Base-by-base conservation (phyloP, 2,329 filamentous ascomycete genomes). In the Tolypocladium guangdongense region DNA sequence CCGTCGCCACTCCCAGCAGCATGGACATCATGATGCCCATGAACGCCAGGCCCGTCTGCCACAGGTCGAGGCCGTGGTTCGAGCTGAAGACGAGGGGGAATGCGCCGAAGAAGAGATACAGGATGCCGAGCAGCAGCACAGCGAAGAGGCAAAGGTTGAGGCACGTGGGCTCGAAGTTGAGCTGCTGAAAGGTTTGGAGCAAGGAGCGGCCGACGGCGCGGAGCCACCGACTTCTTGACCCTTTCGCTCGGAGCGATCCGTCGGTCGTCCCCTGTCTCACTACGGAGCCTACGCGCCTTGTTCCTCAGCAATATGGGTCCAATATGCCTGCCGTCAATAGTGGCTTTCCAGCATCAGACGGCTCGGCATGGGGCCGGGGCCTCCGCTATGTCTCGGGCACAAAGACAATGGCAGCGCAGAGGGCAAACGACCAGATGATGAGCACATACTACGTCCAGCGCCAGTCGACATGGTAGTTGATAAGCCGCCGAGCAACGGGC, bases 61-160 rank as follows among this genome's bases (percentile, higher is more conserved):
- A 93, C 12, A 90, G 73, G 52, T 81, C 82, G 72, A 96, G 90
- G 22, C 80, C 83, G 66, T 95, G 86, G 48, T 87, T 83, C 46
- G 77, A 80, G 30, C 76, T 67, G 64, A 96, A 96, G 18, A 96
- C 83, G 46, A 95, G 73, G 6, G 86, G 81, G 62, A 96, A 95
- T 0, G 90, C 90, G 22, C 90, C 90, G 66, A 95, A 95, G 74
- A 95, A 95, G 39, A 96, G 81, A 65, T 96, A 96, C 2, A 96
- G 72, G 46, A 95, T 86, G 6, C 90, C 91, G 8, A 96, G 76
- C n/a, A 96, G 74, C 52, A 96, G 81, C 39, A 90, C 89, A 1
- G 88, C 88, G 61, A 91, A 87, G 24, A 93, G 71, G 68, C 90
- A 93, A 30, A 96, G 81, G 59, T 83, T 83, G 54, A 93, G 74